Base-by-base conservation (phyloP, 179 eudicot genomes). In the Drosera spatulata region DNA sequence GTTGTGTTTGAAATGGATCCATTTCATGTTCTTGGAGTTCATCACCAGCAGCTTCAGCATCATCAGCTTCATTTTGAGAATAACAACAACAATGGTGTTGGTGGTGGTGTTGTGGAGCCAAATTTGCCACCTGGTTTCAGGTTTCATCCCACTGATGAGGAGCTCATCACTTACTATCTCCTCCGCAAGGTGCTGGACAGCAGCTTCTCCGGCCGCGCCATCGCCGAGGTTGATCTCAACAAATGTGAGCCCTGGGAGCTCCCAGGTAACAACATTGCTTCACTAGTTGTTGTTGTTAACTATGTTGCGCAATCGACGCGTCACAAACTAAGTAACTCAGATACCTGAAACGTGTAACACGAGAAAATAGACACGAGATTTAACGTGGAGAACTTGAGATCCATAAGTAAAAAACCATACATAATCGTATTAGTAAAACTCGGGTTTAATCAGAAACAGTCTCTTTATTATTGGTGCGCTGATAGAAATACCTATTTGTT, bases 221-320 rank as follows among this genome's bases (percentile, higher is more conserved):
- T 22, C 33, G 33, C 33, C 33, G 33, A 22, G 33, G 33, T 22
- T 22, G 33, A 22, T 22, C 33, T 91, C 77, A 91, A 91, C 95
- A 91, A 91, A 60, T 88, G 82, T 59, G 97, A 91, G 70, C 97
- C 97, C 4, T 91, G 97, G 97, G 85, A 88, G 40, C 91, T 91
- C 43, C 96, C 98, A 62, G 88, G 96, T 87, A 75, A 22, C 33
- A 22, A 1, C 33, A 22, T 22, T 1, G 33, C 33, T 22, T 22
- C 33, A 22, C 1, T 22, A 22, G 33, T 22, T 22, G 33, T 22
- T 22, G 33, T 22, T 22, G 33, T 22, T 22, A 22, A 22, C 33
- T 22, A 22, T 22, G 33, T 22, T 22, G 33, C 33, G 33, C 33
- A 22, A 22, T 22, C 33, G 33, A 22, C 33, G 33, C 33, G 33